Percentiles rank a stretch among this genome's conserved stretches.
phyloP scores from a whole-genome alignment of 768 basidiomycete genomes.

The Suillus hirtellus region DNA sequence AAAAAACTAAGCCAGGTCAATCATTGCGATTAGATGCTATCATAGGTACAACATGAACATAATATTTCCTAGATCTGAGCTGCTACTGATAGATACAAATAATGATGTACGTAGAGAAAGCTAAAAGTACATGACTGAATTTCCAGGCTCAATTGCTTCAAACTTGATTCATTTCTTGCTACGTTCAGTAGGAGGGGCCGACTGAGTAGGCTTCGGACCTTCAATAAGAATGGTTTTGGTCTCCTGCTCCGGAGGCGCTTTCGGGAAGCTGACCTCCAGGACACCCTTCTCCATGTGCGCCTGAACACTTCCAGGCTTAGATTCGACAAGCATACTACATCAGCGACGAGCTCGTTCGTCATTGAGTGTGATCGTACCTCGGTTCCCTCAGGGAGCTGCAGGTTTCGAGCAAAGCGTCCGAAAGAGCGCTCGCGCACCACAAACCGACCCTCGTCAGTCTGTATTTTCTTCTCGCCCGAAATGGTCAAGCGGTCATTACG shows the following conservation, averaged over 20 bases:
- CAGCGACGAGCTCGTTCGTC: not conserved
- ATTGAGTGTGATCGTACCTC: conserved; percentile 34
- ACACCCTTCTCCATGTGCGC: not conserved
- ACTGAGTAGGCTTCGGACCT: not conserved
- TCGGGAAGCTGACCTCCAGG: not conserved
- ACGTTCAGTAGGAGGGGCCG: too few relatives aligned
- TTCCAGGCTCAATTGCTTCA: not conserved
- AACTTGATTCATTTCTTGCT: not conserved
- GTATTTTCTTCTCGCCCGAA: conserved; percentile 41
- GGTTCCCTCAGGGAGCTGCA: conserved; percentile 48
- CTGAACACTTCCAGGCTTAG: not conserved
- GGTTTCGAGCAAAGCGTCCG: conserved; percentile 46
- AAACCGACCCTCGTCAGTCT: conserved; percentile 39
- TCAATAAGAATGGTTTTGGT: not conserved
- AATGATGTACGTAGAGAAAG: not conserved
- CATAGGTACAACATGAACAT: too few relatives aligned
- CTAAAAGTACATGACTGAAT: not conserved
- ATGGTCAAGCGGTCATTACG: conserved; percentile 48
- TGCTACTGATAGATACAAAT: not conserved
- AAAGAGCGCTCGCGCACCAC: conserved; percentile 44
- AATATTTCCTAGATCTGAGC: not conserved
- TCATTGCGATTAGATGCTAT: too few relatives aligned
- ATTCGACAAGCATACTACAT: not conserved
- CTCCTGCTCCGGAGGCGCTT: not conserved
- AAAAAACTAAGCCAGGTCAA: too few relatives aligned